phyloP scores from a whole-genome alignment of 139 green algal species.

The Coelastrella sp. region DNA sequence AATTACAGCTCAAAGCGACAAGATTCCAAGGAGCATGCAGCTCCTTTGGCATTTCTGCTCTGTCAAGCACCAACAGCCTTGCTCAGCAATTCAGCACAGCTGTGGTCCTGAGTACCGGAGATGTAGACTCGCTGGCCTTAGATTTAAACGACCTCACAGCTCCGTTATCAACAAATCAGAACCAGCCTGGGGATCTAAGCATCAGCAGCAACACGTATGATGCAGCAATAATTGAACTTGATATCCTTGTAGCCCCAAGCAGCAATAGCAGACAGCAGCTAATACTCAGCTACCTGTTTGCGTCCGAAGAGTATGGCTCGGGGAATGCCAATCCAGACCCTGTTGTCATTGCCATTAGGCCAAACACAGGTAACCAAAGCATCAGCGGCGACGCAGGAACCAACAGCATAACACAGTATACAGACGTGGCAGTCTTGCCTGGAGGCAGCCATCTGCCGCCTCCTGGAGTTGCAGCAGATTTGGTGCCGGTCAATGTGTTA shows the following conservation, averaged over 20 bases:
- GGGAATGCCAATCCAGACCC: constrained; percentile 28
- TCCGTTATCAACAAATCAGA: constrained; percentile 5
- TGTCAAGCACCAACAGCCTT: constrained; percentile 10
- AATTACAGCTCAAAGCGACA: constrained; percentile 8
- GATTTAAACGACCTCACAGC: background rate
- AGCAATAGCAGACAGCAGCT: constrained; percentile 13
- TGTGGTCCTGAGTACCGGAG: constrained; percentile 41
- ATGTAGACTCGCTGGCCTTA: background rate
- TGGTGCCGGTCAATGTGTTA: background rate
- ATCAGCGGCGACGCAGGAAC: background rate
- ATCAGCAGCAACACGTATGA: constrained; percentile 36
- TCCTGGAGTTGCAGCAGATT: background rate
- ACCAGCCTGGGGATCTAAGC: background rate
- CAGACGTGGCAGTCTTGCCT: constrained; percentile 22
- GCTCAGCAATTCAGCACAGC: constrained; percentile 2
- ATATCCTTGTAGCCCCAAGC: constrained; percentile 25
- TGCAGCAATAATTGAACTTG: constrained; percentile 31
- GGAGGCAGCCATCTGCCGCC: constrained; percentile 12
- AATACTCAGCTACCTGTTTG: constrained; percentile 34
- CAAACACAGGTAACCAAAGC: background rate
- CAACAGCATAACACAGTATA: background rate
- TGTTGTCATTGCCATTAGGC: background rate
- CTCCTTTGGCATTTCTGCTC: background rate
- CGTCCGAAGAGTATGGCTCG: constrained; percentile 33
- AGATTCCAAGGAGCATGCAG: constrained; percentile 39